phyloP scores from a whole-genome alignment of 441 rosid species.

The Brassica balearica region DNA sequence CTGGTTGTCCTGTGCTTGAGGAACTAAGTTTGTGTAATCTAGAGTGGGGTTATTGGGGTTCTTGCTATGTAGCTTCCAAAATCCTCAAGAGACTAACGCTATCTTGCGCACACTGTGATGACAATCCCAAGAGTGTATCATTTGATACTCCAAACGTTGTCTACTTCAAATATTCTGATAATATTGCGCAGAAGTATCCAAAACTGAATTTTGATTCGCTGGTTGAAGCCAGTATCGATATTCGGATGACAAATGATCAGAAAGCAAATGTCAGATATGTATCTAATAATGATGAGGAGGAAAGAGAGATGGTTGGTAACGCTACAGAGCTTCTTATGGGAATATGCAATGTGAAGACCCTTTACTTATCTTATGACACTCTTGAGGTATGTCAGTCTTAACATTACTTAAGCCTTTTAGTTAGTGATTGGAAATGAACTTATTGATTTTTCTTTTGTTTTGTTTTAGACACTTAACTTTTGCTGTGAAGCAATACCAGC shows the following conservation, averaged over 20 bases:
- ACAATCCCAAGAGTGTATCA: conserved; percentile 11
- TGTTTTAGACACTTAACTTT: conserved; percentile 19
- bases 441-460: conserved; percentile 10
- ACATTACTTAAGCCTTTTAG: neutral
- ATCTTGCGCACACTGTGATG: neutral
- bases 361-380: conserved; percentile 15
- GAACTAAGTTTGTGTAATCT: conserved; percentile 6
- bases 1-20: conserved; percentile 30
- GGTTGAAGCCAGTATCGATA: conserved; percentile 22
- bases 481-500: conserved; percentile 25
- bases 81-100: conserved; percentile 23
- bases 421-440: neutral
- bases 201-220: conserved; percentile 7
- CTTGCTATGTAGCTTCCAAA: conserved; percentile 4
- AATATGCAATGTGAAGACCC: conserved; percentile 27
- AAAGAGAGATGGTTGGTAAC: conserved; percentile 16
- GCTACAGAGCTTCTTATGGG: conserved; percentile 20
- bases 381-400: conserved; percentile 23
- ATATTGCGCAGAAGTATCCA: neutral
- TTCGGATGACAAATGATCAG: conserved; percentile 26
- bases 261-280: neutral
- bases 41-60: conserved; percentile 7
- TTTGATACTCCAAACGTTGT: conserved; percentile 29
- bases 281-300: neutral
- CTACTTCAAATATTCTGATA: conserved; percentile 22